A percentile compares a stretch with the other conserved stretches of the same genome.
These are phyloP conservation scores for Xylaria sp. DNA, from an alignment of 2,329 filamentous ascomycete genomes.

Conservation along the genomic window DNA sequence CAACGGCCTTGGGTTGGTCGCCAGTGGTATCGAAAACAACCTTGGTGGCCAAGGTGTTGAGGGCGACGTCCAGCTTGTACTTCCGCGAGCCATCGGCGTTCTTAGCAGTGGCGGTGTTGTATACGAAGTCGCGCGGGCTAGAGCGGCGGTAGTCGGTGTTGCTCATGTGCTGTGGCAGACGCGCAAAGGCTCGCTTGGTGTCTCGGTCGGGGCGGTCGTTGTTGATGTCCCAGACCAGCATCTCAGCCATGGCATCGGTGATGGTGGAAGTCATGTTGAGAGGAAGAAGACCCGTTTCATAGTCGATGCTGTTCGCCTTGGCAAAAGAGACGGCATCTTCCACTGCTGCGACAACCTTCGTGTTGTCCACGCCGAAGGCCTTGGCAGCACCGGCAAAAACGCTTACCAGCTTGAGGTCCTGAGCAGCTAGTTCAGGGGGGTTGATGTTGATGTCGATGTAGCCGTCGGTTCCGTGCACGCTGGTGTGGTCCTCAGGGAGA, in stretches of 20 bases:
- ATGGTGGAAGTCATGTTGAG: constrained; percentile 20
- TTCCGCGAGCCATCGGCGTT: constrained; percentile 43
- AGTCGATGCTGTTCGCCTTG: constrained; percentile 17
- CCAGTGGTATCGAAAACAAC: constrained; percentile 38
- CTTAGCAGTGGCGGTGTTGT: constrained; percentile 26
- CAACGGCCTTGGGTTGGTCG: constrained; percentile 38
- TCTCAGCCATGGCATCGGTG: constrained; percentile 14
- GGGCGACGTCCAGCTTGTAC: constrained; percentile 52
- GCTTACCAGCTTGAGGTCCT: constrained; percentile 22
- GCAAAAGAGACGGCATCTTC: constrained; percentile 11
- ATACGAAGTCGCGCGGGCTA: constrained; percentile 44
- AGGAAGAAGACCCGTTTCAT: constrained; percentile 20
- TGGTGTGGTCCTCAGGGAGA: constrained; percentile 35
- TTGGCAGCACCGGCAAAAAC: constrained; percentile 22
- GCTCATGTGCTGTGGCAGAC: constrained; percentile 53
- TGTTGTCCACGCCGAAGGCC: constrained; percentile 17
- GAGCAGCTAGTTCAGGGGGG: constrained; percentile 16
- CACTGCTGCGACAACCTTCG: constrained; percentile 9
- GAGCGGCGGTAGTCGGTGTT: constrained; percentile 49
- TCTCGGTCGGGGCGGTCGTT: constrained; percentile 39
- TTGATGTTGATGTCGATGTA: constrained; percentile 24
- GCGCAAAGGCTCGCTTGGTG: constrained; percentile 33
- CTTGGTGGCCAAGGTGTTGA: constrained; percentile 43
- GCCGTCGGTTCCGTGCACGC: constrained; percentile 29
- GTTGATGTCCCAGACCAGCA: constrained; percentile 44